These are phyloP conservation scores for Diaporthe sp. DNA, from an alignment of 2,329 filamentous ascomycete genomes.

Conservation along the genomic window DNA sequence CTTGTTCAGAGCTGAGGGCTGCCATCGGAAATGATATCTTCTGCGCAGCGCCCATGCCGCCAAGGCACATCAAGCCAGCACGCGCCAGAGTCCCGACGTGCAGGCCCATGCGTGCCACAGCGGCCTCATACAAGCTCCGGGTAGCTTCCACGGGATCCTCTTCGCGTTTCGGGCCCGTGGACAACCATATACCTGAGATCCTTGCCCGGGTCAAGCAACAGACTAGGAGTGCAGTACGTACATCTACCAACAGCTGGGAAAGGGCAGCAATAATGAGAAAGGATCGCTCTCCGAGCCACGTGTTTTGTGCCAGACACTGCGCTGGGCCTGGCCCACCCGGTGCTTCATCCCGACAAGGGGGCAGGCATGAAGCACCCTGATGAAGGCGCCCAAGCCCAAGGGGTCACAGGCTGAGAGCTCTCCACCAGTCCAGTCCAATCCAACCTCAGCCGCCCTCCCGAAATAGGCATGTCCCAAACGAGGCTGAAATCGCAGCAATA, in stretches of 20 bases:
- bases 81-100: background rate
- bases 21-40: background rate
- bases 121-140: constrained; percentile 15
- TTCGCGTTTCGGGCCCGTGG: constrained; percentile 22
- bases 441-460: constrained; percentile 21
- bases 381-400: constrained; percentile 17
- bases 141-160: constrained; percentile 18
- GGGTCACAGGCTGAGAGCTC: constrained; percentile 16
- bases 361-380: constrained; percentile 15
- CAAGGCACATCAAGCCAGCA: background rate
- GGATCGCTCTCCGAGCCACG: constrained; percentile 29
- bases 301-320: constrained; percentile 24
- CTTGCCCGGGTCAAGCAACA: constrained; percentile 5
- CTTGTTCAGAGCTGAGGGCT: background rate
- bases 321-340: constrained; percentile 16
- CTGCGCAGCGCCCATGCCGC: constrained; percentile 2
- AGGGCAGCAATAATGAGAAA: background rate
- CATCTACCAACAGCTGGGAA: background rate
- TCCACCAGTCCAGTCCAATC: constrained; percentile 16
- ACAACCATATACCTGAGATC: constrained; percentile 21
- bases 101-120: constrained; percentile 7
- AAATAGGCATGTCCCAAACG: constrained; percentile 32
- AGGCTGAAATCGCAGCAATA: constrained; percentile 33
- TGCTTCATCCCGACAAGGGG: constrained; percentile 31
- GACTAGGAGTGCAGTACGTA: background rate